Conservation (phyloP, 2,329 filamentous ascomycete species). For the Aspergillus aculeatinus region DNA sequence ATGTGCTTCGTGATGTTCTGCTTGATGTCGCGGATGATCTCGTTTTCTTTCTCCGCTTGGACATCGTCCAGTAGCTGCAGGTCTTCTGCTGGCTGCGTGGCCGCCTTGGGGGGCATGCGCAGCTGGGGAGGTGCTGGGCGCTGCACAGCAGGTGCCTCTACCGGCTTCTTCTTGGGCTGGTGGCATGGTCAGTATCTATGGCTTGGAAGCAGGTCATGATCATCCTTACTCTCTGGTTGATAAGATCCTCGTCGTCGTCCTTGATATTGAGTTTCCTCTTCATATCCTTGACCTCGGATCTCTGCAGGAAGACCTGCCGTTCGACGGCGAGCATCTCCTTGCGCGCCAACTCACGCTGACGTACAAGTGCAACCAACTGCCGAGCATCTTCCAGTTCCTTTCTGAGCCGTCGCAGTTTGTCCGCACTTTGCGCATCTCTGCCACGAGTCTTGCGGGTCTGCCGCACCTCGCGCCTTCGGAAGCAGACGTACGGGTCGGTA, state of each 20-base stretch:
- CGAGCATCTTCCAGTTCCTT: slow-evolving; percentile 88
- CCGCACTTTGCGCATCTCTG: slow-evolving; percentile 87
- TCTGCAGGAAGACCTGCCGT: slow-evolving; percentile 76
- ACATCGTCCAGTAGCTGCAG: slow-evolving; percentile 74
- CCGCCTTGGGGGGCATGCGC: slow-evolving; percentile 67
- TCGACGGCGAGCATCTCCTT: slow-evolving; percentile 74
- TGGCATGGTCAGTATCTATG: slow-evolving; percentile 37
- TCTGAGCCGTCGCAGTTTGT: slow-evolving; percentile 88
- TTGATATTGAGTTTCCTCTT: slow-evolving; percentile 89
- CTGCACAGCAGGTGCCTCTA: slow-evolving; percentile 61
- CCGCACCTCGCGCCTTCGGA: slow-evolving; percentile 88
- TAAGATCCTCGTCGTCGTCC: slow-evolving; percentile 86
- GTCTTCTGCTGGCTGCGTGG: slow-evolving; percentile 76
- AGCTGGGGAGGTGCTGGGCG: slow-evolving; percentile 63
- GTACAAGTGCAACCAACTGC: slow-evolving; percentile 73
- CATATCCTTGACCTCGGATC: slow-evolving; percentile 77
- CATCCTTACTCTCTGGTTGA: slow-evolving; percentile 80
- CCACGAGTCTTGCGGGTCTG: slow-evolving; percentile 93
- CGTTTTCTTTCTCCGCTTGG: slow-evolving; percentile 75
- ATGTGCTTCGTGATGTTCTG: slow-evolving; percentile 83
- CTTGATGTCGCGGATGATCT: slow-evolving; percentile 78
- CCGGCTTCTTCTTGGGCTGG: slow-evolving; percentile 70
- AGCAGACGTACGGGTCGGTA: slow-evolving; percentile 95
- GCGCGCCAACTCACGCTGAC: slow-evolving; percentile 76
- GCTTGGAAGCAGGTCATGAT: slow-evolving; percentile 22